These are phyloP conservation scores for Diutina catenulata DNA, from an alignment of 1,139 yeast genomes.

Conservation along the genomic window DNA sequence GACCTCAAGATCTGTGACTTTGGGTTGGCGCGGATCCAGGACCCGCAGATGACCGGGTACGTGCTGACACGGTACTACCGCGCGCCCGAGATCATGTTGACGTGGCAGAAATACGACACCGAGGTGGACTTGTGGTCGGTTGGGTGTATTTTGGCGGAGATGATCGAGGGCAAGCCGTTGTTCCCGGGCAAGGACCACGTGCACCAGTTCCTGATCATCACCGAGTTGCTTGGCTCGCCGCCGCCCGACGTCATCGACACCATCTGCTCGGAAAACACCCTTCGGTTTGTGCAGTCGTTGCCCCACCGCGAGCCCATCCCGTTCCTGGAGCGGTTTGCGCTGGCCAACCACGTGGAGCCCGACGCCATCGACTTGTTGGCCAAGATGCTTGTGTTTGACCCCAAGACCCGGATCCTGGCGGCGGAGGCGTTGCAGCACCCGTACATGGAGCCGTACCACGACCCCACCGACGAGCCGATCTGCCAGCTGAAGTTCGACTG, in stretches of 20 bases:
- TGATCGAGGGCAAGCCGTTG: constrained; percentile 97
- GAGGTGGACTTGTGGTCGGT: constrained; percentile 99
- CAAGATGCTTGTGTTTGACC: constrained; percentile 89
- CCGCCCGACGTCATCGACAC: constrained; percentile 94
- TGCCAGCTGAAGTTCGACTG: constrained; percentile 93
- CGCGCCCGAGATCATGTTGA: constrained; percentile 97
- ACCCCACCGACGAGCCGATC: constrained; percentile 93
- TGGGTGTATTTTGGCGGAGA: constrained; percentile 97
- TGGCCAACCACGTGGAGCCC: constrained; percentile 67
- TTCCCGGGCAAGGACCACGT: constrained; percentile 99
- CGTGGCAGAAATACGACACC: constrained; percentile 98
- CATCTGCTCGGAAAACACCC: constrained; percentile 88
- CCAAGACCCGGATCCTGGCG: constrained; percentile 87
- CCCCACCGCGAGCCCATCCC: constrained; percentile 93
- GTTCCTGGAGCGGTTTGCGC: constrained; percentile 62
- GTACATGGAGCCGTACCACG: constrained; percentile 94
- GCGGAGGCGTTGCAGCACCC: constrained; percentile 85
- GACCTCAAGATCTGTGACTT: constrained; percentile 95
- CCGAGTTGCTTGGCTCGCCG: constrained; percentile 92
- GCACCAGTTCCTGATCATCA: constrained; percentile 92
- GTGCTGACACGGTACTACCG: constrained; percentile 94
- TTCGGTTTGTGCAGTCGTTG: constrained; percentile 84
- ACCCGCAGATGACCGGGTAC: constrained; percentile 98
- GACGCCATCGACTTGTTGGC: constrained; percentile 84
- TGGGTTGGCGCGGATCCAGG: constrained; percentile 93